Base-by-base conservation (phyloP, 441 rosid genomes). In the Biscutella auriculata region DNA sequence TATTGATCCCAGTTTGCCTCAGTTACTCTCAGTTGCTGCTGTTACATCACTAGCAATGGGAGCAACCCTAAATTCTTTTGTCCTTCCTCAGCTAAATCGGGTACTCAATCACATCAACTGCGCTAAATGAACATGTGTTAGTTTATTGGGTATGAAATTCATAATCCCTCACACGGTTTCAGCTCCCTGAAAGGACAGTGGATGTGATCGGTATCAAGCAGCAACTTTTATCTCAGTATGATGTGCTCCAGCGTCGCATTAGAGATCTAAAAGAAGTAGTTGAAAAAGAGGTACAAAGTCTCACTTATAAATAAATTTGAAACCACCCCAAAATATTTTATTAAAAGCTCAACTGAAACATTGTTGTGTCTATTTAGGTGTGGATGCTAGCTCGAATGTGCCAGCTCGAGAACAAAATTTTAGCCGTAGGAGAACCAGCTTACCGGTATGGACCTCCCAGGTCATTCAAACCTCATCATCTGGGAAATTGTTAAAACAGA, bases 381-480 rank as follows among this genome's bases (percentile, higher is more conserved):
- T 88, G 94, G 97, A 86, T 86, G 95, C 73, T 92, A 75, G 95
- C 94, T 76, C 78, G 95, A 70, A 83, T 86, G 89, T 86, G 92
- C 69, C 98, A 84, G 73, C 84, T 92, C 45, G 96, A 92, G 80
- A 92, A 92, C 87, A 92, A 92, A 80, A 92, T 88, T 53, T 79
- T 79, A 68, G 96, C 89, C 4, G 85, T 88, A 16, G 96, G 98
- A 63, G 96, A 88, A 77, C 94, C 92, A 60, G 79, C 95, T 53
- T 92, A 86, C 74, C 95, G 96, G 96, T 86, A 64, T 74, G 71
- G 41, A 41, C 28, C 34, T 51, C 42, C 62, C 50, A 65, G 54
- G 68, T 63, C 60, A 44, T 64, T 64, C 7, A 6, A 52, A n/a
- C 13, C 5, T 26, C 30, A 60, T 53, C 10, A 39, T 60, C 16